Evolutionary conservation across 2,329 filamentous ascomycete genomes (phyloP), one percentile per base, ranked within the genome.

Genomic region (Monilinia polystroma): DNA sequence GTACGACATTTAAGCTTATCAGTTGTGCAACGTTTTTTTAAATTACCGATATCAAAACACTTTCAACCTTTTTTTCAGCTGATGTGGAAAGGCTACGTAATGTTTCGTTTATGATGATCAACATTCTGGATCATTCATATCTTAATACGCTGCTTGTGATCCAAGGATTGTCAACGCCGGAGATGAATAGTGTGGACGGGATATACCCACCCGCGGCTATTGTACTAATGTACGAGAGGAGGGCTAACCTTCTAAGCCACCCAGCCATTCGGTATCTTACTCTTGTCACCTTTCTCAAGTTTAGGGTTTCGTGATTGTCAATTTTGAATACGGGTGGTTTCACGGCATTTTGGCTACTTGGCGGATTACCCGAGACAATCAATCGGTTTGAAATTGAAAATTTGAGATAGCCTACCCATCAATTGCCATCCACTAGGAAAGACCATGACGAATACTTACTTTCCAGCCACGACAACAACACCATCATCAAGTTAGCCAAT

Each of bases 1-100:
- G 58, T 62, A 38, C 47, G 45, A 62, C 58, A 23, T 62, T 49
- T 7, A 18, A 38, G 58, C 58, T 62, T 51, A 62, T 52, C 32
- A 5, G 20, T 60, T 6, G 57, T 60, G 45, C 20, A 38, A 60
- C 57, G 29, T n/a, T 35, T n/a, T 49, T 38, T 6, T 16, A 0
- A 12, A 11, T 3, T 11, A 12, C 20, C n/a, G 54, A 41, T 41
- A 35, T 38, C 41, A 12, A 55, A 55, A 12, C 29, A 55, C n/a
- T 14, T 38, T 4, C n/a, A 32, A 7, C 14, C 32, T 60, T 49
- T 35, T 12, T 60, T 35, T 49, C 57, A 51, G 29, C 43, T 29
- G 14, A 49, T 16, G 3, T 16, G 29, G 14, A 45, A 60, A 60
- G 43, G 57, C 57, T 51, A 29, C 35, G 57, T 49, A n/a, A 23